Percentiles rank a stretch among this genome's conserved stretches.
Conservation (phyloP, 75 land plant species). For the Azolla pinnata region DNA sequence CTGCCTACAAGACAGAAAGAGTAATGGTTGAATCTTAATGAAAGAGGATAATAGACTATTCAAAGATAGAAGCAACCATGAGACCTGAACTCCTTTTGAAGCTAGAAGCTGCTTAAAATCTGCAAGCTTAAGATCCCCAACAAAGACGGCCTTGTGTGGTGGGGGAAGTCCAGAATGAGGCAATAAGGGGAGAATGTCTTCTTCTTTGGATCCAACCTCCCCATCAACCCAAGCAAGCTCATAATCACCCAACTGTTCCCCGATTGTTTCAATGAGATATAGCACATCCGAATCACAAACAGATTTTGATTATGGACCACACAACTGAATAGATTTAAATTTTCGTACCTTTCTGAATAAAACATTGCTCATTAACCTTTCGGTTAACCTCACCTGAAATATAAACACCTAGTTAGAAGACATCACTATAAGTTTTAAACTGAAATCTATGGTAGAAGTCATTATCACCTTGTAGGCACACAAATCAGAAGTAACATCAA, state of each 20-base stretch:
- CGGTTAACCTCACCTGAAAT: conserved; percentile 79
- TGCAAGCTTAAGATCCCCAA: conserved; percentile 86
- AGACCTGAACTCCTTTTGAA: conserved; percentile 76
- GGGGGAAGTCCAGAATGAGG: conserved; percentile 59
- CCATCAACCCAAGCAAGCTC: conserved; percentile 96
- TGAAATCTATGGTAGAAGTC: no score
- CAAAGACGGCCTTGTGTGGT: conserved; percentile 88
- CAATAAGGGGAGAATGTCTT: conserved; percentile 50
- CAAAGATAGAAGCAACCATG: background rate
- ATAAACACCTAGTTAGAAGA: background rate
- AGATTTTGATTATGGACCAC: no score
- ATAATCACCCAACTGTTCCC: conserved; percentile 92
- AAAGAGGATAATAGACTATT: no score
- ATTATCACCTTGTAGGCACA: conserved; percentile 96
- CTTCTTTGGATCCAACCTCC: conserved; percentile 61
- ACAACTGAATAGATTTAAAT: no score
- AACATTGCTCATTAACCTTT: conserved; percentile 88
- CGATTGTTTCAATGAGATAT: no score
- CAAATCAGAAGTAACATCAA: conserved; percentile 91
- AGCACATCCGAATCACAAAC: no score
- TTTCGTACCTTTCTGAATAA: conserved; percentile 97
- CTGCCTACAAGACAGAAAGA: conserved; percentile 79
- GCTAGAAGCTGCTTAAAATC: conserved; percentile 92
- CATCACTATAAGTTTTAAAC: no score
- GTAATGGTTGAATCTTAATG: no score